phyloP scores from a whole-genome alignment of 768 basidiomycete genomes.

The Goffeauzyma gilvescens region DNA sequence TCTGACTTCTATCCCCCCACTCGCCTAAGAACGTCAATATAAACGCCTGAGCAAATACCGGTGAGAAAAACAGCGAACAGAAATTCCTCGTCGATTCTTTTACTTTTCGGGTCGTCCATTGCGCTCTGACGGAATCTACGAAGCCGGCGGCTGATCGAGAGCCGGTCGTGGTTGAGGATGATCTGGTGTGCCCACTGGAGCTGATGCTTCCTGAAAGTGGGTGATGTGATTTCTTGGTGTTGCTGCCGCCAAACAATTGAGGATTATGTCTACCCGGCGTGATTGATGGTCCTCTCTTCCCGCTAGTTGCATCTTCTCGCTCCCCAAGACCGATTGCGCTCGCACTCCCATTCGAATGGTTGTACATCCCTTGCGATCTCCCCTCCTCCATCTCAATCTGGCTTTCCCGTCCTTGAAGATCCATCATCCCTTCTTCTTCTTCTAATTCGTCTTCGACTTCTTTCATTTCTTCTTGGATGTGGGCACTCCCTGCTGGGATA shows the following conservation, averaged over 20 bases:
- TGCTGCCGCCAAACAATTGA: too few relatives aligned
- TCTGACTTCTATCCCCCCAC: constrained; percentile 96
- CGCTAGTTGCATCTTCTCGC: not conserved
- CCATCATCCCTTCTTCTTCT: constrained; percentile 33
- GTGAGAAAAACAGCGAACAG: constrained; percentile 61
- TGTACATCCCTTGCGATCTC: too few relatives aligned
- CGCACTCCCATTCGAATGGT: not conserved
- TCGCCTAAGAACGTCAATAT: constrained; percentile 93
- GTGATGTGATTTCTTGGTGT: too few relatives aligned
- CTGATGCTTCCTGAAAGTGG: too few relatives aligned
- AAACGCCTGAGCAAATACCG: constrained; percentile 89
- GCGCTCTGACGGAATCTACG: not conserved
- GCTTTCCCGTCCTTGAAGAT: constrained; percentile 1
- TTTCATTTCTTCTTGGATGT: constrained; percentile 81
- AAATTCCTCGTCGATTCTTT: constrained; percentile 61
- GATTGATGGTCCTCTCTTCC: constrained; percentile 2
- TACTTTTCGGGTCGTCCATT: constrained; percentile 16
- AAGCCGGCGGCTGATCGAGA: not conserved
- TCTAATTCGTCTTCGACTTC: constrained; percentile 93
- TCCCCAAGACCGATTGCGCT: not conserved
- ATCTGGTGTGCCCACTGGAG: too few relatives aligned
- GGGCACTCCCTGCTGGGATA: constrained; percentile 60
- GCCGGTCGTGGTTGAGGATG: constrained; percentile 1
- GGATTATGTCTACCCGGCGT: too few relatives aligned
- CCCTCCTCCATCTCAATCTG: constrained; percentile 10